Evolutionary conservation across 176 grass and related monocot species (phyloP).

Genomic region (Musa acuminata): DNA sequence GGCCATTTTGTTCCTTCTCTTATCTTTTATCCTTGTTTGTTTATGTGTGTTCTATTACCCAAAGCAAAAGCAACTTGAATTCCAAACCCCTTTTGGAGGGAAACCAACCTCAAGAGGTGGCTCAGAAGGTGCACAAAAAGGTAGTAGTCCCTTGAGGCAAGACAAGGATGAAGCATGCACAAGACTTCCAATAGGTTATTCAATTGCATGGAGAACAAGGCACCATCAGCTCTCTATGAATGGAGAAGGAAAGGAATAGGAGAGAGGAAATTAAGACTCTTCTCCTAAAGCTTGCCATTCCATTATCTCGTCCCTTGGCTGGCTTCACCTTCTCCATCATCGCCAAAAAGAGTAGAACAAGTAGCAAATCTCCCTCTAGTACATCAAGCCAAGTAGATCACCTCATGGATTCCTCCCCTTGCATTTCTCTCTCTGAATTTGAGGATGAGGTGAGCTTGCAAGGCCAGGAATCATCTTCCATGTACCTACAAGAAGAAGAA

Average conservation of each 20-base stretch:
- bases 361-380: constrained; percentile 15
- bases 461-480: not conserved
- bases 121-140: not conserved
- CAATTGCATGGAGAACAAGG: constrained; percentile 23
- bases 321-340: constrained; percentile 62
- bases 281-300: constrained; percentile 53
- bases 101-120: not conserved
- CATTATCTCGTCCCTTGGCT: constrained; percentile 43
- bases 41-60: not conserved
- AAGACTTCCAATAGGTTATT: not conserved
- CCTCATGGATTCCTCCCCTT: constrained; percentile 13
- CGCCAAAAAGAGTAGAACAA: constrained; percentile 27
- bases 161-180: not conserved
- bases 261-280: constrained; percentile 45
- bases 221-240: constrained; percentile 35
- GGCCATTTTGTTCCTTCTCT: constrained; percentile 36
- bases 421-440: constrained; percentile 5
- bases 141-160: not conserved
- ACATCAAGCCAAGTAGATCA: constrained; percentile 21
- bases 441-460: not conserved
- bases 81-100: not conserved
- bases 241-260: constrained; percentile 40
- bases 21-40: not conserved
- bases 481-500: constrained; percentile 15
- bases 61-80: not conserved